Evolutionary conservation across 768 basidiomycete genomes (phyloP), one percentile per base, ranked within the genome.

Genomic region (Podaxis sp.): DNA sequence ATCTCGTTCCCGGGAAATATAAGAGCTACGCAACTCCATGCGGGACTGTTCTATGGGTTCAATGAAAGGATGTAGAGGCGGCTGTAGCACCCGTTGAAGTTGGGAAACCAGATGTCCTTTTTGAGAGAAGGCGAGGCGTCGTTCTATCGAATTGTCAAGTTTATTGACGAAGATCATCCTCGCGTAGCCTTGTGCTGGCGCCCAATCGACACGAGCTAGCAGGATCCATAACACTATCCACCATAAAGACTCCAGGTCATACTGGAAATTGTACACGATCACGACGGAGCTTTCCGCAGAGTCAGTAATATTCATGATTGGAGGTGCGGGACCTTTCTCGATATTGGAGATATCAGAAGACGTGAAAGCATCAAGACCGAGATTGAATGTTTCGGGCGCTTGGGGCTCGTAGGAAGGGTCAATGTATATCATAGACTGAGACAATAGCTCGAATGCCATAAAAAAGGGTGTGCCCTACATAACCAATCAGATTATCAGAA

Each of bases 211-310:
- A 5, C 50, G 50, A 36, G 9, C 27, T 6, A 52, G 13, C 0
- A 52, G 28, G 16, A 62, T 21, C 55, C 55, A 62, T 21, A 62
- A 37, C 6, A 32, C 10, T 3, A 62, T 47, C 61, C 61, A 62
- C 28, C 11, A 56, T n/a, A 56, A 6, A 7, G 61, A 62, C 32
- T 62, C 61, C 27, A 62, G 2, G 36, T 62, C 61, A 13, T 62
- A 47, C 32, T 52, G 50, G 28, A 52, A 52, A 7, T 52, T 52
- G 28, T 16, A 35, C 14, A 55, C 25, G 4, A 50, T 16, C 23
- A 50, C 37, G 14, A 27, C 48, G 14, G 11, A 32, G 27, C 6
- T 32, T 32, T 32, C 7, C 1, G 28, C 1, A 32, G 28, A 32
- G 28, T 32, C 28, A 1, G 28, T 9, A 32, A 32, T 32, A 32